Percentiles rank a stretch among this genome's conserved stretches.
phyloP scores from a whole-genome alignment of 768 basidiomycete genomes.

The Piloderma croceum region DNA sequence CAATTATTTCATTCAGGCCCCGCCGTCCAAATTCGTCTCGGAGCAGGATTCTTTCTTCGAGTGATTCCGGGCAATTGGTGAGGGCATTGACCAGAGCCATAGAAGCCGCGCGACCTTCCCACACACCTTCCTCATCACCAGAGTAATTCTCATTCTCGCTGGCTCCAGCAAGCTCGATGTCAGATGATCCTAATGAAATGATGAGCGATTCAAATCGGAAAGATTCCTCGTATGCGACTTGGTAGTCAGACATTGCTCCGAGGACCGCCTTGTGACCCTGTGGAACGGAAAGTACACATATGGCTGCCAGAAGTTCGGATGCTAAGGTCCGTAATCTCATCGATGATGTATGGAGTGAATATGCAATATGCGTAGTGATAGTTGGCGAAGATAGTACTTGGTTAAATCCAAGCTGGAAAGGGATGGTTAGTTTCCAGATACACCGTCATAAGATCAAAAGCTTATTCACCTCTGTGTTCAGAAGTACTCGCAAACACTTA shows the following conservation, averaged over 20 bases:
- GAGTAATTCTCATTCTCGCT: constrained; percentile 28
- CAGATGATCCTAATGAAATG: constrained; percentile 51
- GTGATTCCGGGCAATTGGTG: constrained; percentile 63
- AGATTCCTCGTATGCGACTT: constrained; percentile 59
- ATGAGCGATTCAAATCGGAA: constrained; percentile 81
- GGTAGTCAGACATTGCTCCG: constrained; percentile 75
- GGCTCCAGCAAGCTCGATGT: constrained; percentile 32
- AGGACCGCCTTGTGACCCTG: constrained; percentile 75
- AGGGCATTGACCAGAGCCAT: constrained; percentile 80
- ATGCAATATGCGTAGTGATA: constrained; percentile 67
- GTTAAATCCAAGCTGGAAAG: constrained; percentile 60
- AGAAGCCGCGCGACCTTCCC: constrained; percentile 75
- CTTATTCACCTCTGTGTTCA: constrained; percentile 75
- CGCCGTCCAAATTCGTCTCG: constrained; percentile 79
- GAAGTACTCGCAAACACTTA: constrained; percentile 73
- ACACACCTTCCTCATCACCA: constrained; percentile 53
- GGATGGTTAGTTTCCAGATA: constrained; percentile 10
- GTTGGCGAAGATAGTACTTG: constrained; percentile 57
- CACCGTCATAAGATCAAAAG: constrained; percentile 1
- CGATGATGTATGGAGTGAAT: constrained; percentile 61
- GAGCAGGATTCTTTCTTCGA: constrained; percentile 75
- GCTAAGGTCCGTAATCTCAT: constrained; percentile 63
- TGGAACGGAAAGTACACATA: constrained; percentile 65
- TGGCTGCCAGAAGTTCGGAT: constrained; percentile 77
- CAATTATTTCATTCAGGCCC: constrained; percentile 78